Percentiles rank a stretch among this genome's conserved stretches.
Evolutionary conservation across 441 rosid species (phyloP).

Genomic region (Adansonia grandidieri): DNA sequence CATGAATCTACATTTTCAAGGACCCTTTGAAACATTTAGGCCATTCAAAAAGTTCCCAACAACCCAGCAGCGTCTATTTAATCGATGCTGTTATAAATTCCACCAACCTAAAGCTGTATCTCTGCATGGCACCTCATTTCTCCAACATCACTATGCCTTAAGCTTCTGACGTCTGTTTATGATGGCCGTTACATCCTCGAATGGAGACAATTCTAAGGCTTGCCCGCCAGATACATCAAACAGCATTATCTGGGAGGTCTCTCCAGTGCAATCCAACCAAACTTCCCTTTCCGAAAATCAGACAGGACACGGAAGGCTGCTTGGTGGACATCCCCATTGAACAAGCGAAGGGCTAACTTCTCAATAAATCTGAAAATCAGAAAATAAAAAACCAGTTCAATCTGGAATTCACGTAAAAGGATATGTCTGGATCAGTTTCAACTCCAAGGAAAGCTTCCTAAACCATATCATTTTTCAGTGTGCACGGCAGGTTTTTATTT

Average conservation of each 20-base stretch:
- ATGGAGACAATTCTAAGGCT: slow-evolving; percentile 8
- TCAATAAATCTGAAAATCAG: slow-evolving; percentile 64
- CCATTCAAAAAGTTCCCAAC: not conserved
- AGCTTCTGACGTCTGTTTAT: slow-evolving; percentile 17
- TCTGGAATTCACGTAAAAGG: not conserved
- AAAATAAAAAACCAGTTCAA: slow-evolving; percentile 27
- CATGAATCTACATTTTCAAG: slow-evolving; percentile 7
- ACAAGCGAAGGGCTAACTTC: slow-evolving; percentile 71
- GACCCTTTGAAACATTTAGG: not conserved
- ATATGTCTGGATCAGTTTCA: slow-evolving; percentile 3
- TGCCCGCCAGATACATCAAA: not conserved
- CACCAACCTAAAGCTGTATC: not conserved
- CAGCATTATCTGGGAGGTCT: slow-evolving; percentile 63
- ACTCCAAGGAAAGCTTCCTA: not conserved
- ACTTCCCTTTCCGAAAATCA: slow-evolving; percentile 86
- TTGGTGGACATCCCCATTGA: slow-evolving; percentile 73
- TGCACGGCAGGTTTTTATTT: not conserved
- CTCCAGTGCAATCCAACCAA: slow-evolving; percentile 77
- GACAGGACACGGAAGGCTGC: slow-evolving; percentile 67
- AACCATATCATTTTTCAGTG: not conserved
- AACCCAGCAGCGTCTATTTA: not conserved
- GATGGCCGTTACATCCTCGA: not conserved
- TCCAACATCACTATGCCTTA: not conserved
- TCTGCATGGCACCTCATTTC: not conserved
- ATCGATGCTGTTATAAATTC: not conserved